Base-by-base conservation (phyloP, 176 grass and related monocot species). In the Zoysia pacifica region DNA sequence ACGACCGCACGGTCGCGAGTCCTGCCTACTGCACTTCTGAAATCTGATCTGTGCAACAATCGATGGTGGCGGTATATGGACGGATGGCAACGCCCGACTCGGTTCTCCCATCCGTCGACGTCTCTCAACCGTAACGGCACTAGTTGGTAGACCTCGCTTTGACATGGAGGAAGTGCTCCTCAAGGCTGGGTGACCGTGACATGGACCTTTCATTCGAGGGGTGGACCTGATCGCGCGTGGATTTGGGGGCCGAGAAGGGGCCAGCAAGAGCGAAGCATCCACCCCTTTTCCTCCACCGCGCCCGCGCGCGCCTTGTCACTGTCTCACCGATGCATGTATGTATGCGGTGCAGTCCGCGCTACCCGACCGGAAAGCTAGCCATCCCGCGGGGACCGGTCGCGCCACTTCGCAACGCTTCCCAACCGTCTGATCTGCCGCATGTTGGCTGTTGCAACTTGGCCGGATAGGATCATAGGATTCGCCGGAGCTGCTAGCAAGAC, bases 371-470 rank as follows among this genome's bases (percentile, higher is more conserved):
- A 76, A 65, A 80, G 64, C 28, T 1, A 20, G 14, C 71, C 8
- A 10, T 28, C 28, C 28, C 28, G 28, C 28, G 28, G 28, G 28
- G 28, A 28, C 28, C 28, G 28, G 0, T 5, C 8, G 5, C 3
- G 5, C 20, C 37, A 64, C 82, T 87, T 82, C 79, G 73, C 73
- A 77, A 71, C 73, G 85, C 79, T 61, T 48, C 10, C 41, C 72
- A 82, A 82, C 85, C 39, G 85, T 72, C 49, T 71, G 73, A 58
- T 82, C 79, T 65, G 79, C 16, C 72, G n/a, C 18, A 58, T 18
- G 1, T 20, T 48, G 62, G 63, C 35, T 79, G 61, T 47, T 80
- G 51, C 65, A 44, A 16, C 13, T 69, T 69, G 51, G 65, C 58
- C 62, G 37, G 28, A 28, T 28, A 28, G 28, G 28, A 28, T 28